These are phyloP conservation scores for Apophysomyces trapeziformis DNA, from an alignment of 371 early-diverging fungal genomes.

Conservation along the genomic window DNA sequence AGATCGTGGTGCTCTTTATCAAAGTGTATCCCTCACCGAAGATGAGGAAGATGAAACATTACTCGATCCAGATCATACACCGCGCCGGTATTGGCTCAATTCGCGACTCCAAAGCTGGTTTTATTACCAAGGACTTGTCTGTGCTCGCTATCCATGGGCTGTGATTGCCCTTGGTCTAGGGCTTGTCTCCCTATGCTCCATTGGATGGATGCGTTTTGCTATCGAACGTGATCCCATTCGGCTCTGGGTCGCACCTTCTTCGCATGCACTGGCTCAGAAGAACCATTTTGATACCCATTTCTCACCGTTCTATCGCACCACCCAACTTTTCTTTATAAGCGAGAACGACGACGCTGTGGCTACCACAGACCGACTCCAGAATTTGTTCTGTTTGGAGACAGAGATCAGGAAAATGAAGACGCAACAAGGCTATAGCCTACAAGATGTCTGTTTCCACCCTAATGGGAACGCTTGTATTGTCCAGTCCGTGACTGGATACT, in stretches of 20 bases:
- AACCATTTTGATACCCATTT: slow-evolving; percentile 72
- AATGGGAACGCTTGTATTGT: slow-evolving; percentile 69
- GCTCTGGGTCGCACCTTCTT: slow-evolving; percentile 75
- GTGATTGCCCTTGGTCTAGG: slow-evolving; percentile 54
- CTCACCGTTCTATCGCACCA: slow-evolving; percentile 76
- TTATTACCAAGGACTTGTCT: slow-evolving; percentile 66
- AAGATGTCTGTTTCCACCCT: slow-evolving; percentile 76
- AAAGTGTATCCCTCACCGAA: slow-evolving; percentile 26
- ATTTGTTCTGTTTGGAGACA: slow-evolving; percentile 59
- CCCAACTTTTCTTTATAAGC: slow-evolving; percentile 69
- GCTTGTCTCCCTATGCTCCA: slow-evolving; percentile 53
- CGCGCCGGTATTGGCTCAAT: slow-evolving; percentile 65
- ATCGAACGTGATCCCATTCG: slow-evolving; percentile 70
- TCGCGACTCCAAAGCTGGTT: slow-evolving; percentile 66
- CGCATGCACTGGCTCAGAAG: slow-evolving; percentile 66
- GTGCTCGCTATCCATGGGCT: slow-evolving; percentile 66
- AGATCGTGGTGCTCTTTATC: background rate
- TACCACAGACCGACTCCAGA: slow-evolving; percentile 49
- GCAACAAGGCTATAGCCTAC: slow-evolving; percentile 35
- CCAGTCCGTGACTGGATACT: slow-evolving; percentile 78
- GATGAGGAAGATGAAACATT: slow-evolving; percentile 45
- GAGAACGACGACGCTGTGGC: slow-evolving; percentile 49
- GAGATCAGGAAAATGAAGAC: slow-evolving; percentile 56
- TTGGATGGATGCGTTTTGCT: slow-evolving; percentile 62
- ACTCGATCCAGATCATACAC: slow-evolving; percentile 62